Evolutionary conservation across 23 red algal species (phyloP), one percentile per base, ranked within the genome.

Genomic region (Gracilaria gracilis): DNA sequence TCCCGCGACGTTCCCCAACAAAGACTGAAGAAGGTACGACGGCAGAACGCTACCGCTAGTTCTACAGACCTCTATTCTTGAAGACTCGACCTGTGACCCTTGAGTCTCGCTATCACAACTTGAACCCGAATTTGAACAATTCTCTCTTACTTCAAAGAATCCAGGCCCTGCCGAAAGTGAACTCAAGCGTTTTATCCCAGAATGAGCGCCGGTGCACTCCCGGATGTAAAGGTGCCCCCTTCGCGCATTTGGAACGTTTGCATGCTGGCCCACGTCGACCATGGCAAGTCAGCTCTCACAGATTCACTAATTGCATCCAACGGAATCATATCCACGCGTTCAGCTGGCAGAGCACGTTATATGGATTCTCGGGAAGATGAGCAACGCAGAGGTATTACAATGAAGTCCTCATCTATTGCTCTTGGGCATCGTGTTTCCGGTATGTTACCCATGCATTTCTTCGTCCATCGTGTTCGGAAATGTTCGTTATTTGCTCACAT

Each of bases 361-460:
- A 62, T 99, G 83, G 97, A 99, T 81, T 99, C 90, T 49, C 81
- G 97, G 0, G 97, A 94, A 35, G 97, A 99, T 61, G 97, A 99
- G 76, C 97, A 99, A 66, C 55, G 82, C 42, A 82, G 97, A 37
- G 97, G 97, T 33, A 99, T 99, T 36, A 99, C 97, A 28, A 99
- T 99, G 97, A 99, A 99, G 88, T 95, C 94, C 24, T 92, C 94
- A 11, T 87, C 83, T 40, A 93, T 96, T 16, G 85, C 95, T 21
- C 93, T 99, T 38, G 85, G 83, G 20, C 85, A 96, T 83, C 78
- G 57, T 27, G 47, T 82, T 74, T 69, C 83, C 46, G 76, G 87
- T 80, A 90, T 29, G 87, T 90, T 47, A 12, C 31, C 31, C 39
- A 9, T 24, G 3, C 11, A 46, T 39, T 23, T 34, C 39, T 32